Base-by-base conservation (phyloP, 495 filamentous ascomycete genomes). In the Penicillium crystallinum region DNA sequence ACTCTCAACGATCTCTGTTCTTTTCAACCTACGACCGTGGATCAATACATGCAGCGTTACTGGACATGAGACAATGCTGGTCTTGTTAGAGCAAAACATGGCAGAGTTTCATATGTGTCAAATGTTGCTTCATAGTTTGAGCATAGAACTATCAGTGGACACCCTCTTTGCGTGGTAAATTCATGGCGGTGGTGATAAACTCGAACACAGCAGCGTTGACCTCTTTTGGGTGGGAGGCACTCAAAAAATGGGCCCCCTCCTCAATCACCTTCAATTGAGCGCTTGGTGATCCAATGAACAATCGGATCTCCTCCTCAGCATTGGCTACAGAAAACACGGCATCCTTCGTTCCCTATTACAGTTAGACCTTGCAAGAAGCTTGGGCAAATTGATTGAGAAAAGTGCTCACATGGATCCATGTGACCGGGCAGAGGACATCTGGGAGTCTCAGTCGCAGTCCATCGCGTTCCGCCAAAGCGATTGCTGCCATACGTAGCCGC, bases 401-500 rank as follows among this genome's bases (percentile, higher is more conserved):
- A 29, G 4, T 15, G 68, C 72, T 60, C 48, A 81, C 81, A 59
- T 87, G 83, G 38, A 86, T 51, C 83, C 82, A 87, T 31, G 77
- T 64, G 2, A 86, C 78, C 0, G 83, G 82, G 54, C 82, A 86
- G 38, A 54, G 64, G 15, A 86, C 64, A 65, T 86, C 78, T 10
- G 67, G 61, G 10, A 86, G 49, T 35, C 83, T 63, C 5, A 70
- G 57, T 41, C 77, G 70, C 45, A 87, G 65, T 12, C 79, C 77
- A 55, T 83, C 83, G n/a, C 83, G 61, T 49, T 82, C 79, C n/a
- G 74, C 54, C 15, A 87, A 59, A 48, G 78, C 80, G 51, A 78
- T 75, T 0, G 72, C 70, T 2, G 81, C 79, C 81, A 84, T 81
- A 18, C 77, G 69, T 11, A 78, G 59, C 54, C 77, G 76, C 41